Evolutionary conservation across 345 rosid species (phyloP).

Genomic region (Kandelia obovata): DNA sequence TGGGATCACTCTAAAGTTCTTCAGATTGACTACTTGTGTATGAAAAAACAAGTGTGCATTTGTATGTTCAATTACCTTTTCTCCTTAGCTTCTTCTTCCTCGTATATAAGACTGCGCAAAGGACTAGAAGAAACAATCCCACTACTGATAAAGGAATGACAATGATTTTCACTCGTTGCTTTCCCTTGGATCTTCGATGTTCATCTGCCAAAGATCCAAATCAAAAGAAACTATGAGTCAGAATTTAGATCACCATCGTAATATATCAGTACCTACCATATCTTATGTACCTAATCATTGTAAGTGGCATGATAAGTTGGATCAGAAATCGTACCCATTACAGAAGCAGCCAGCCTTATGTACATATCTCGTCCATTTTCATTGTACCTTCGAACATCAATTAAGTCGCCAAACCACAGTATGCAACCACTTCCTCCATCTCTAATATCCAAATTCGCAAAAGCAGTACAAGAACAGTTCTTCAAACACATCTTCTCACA

Average conservation of each 20-base stretch:
- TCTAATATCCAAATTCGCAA: conserved; percentile 12
- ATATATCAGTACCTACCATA: too few relatives aligned
- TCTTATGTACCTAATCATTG: too few relatives aligned
- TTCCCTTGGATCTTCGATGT: conserved; percentile 11
- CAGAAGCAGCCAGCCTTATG: conserved; percentile 39
- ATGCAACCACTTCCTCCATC: conserved; percentile 20
- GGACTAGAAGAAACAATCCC: conserved; percentile 12
- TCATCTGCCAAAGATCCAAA: conserved; percentile 6
- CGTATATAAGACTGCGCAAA: conserved; percentile 14
- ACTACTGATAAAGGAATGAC: conserved; percentile 13
- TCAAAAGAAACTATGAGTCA: not conserved
- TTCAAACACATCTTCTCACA: conserved; percentile 8
- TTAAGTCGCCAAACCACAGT: conserved; percentile 13
- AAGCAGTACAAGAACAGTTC: conserved; percentile 15
- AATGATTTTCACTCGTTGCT: conserved; percentile 15
- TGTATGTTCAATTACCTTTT: conserved; percentile 6
- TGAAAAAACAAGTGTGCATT: too few relatives aligned
- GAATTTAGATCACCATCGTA: too few relatives aligned
- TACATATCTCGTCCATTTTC: conserved; percentile 37
- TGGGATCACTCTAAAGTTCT: too few relatives aligned
- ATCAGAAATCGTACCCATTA: conserved; percentile 20
- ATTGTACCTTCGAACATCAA: conserved; percentile 6
- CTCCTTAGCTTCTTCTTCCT: conserved; percentile 11
- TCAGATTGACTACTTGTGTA: too few relatives aligned
- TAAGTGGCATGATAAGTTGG: too few relatives aligned